Conservation (phyloP, 192 early-diverging fungal species). For the Mortierella hygrophila region DNA sequence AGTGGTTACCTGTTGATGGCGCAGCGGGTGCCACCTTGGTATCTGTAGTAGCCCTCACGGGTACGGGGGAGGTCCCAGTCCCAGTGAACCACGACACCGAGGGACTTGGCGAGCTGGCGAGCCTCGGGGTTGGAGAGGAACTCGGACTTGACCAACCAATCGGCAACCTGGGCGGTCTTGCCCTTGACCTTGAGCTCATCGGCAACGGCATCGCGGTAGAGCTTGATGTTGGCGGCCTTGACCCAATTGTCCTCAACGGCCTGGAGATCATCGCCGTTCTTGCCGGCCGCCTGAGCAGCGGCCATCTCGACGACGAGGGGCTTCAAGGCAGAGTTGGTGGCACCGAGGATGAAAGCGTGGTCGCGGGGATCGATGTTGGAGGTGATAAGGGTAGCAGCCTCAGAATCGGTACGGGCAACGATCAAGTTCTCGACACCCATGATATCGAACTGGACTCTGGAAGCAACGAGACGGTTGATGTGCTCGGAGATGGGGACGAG, state of each 20-base stretch:
- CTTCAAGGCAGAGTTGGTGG: slow-evolving; percentile 83
- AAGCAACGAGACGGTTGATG: slow-evolving; percentile 95
- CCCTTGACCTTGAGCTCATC: slow-evolving; percentile 79
- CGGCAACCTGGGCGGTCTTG: slow-evolving; percentile 65
- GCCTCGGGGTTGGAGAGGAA: slow-evolving; percentile 87
- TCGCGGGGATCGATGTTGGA: slow-evolving; percentile 97
- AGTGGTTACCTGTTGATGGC: slow-evolving; percentile 74
- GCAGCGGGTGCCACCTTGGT: slow-evolving; percentile 93
- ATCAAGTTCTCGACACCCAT: slow-evolving; percentile 97
- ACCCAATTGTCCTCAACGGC: slow-evolving; percentile 91
- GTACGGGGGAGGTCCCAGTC: slow-evolving; percentile 92
- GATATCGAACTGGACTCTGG: slow-evolving; percentile 97
- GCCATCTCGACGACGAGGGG: slow-evolving; percentile 84
- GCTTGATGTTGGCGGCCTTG: slow-evolving; percentile 81
- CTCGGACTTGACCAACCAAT: slow-evolving; percentile 63
- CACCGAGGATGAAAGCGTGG: slow-evolving; percentile 96
- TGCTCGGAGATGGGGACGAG: slow-evolving; percentile 98
- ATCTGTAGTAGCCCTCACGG: slow-evolving; percentile 97
- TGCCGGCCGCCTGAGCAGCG: slow-evolving; percentile 82
- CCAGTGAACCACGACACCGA: slow-evolving; percentile 83
- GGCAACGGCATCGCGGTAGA: slow-evolving; percentile 84
- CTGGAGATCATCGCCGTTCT: slow-evolving; percentile 79
- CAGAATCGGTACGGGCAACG: slow-evolving; percentile 96
- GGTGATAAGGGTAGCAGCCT: slow-evolving; percentile 96
- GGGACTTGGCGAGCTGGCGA: slow-evolving; percentile 79